Percentiles rank a stretch among this genome's conserved stretches.
Conservation (phyloP, 106 monocot genomes). For the Platanthera zijinensis region DNA sequence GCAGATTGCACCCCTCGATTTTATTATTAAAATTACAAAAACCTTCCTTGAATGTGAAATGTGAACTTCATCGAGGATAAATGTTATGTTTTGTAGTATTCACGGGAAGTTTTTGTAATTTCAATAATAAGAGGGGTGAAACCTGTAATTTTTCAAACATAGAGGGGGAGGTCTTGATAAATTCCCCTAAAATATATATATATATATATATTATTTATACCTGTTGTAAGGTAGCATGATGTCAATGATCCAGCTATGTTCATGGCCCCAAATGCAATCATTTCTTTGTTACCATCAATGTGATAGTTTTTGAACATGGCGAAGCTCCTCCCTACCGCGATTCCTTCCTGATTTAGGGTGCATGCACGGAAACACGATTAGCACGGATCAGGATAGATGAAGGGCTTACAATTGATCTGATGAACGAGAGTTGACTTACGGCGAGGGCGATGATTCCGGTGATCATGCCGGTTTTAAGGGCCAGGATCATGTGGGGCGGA, state of each 20-base stretch:
- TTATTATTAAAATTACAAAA: too few relatives aligned
- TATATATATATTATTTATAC: constrained; percentile 17
- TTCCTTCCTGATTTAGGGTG: constrained; percentile 34
- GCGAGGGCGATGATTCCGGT: constrained; percentile 72
- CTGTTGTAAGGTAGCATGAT: constrained; percentile 52
- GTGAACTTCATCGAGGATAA: too few relatives aligned
- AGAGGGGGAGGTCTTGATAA: background rate
- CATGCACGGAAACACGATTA: background rate
- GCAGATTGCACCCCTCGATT: too few relatives aligned
- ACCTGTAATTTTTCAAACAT: too few relatives aligned
- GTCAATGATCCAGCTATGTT: constrained; percentile 59
- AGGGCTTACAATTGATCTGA: background rate
- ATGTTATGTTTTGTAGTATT: too few relatives aligned
- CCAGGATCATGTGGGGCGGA: constrained; percentile 35
- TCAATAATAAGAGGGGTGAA: too few relatives aligned
- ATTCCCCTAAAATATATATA: background rate
- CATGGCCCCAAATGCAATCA: constrained; percentile 71
- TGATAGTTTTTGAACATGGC: constrained; percentile 65
- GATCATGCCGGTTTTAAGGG: constrained; percentile 57
- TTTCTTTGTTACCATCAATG: constrained; percentile 64
- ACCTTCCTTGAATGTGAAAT: too few relatives aligned
- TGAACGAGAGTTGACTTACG: constrained; percentile 21
- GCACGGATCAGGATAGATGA: background rate
- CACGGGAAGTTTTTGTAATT: too few relatives aligned
- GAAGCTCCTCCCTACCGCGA: constrained; percentile 51